These are phyloP conservation scores for Vitis cinerea DNA, from an alignment of 164 flowering plant species.

Conservation along the genomic window DNA sequence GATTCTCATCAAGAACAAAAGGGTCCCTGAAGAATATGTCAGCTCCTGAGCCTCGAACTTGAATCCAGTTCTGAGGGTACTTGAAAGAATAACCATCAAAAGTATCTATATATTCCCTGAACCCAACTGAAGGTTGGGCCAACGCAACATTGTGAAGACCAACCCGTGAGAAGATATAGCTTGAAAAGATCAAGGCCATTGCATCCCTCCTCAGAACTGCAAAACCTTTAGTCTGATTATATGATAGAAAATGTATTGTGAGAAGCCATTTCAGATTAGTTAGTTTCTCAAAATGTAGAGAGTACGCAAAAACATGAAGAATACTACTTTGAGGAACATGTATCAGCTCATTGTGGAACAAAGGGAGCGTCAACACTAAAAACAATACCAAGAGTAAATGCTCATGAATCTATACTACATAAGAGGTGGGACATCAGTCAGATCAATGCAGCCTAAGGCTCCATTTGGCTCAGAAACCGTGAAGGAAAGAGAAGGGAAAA, in stretches of 20 bases:
- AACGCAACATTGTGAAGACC: conserved; percentile 25
- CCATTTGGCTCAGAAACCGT: too few species aligned
- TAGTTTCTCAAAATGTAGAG: neutral
- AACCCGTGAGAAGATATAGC: conserved; percentile 41
- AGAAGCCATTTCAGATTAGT: neutral
- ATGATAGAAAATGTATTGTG: conserved; percentile 7
- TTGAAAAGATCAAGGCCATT: conserved; percentile 53
- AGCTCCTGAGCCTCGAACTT: conserved; percentile 92
- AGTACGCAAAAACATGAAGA: neutral
- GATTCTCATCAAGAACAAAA: conserved; percentile 85
- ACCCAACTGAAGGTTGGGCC: conserved; percentile 51
- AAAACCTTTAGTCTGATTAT: conserved; percentile 64
- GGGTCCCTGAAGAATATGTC: conserved; percentile 91
- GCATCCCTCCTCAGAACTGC: conserved; percentile 79
- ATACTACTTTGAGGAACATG: neutral
- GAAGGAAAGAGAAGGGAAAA: too few species aligned
- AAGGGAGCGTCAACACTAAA: neutral
- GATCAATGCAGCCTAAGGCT: neutral
- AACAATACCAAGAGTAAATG: too few species aligned
- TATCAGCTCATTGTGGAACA: neutral
- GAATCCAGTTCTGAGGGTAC: conserved; percentile 92
- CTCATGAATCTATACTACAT: neutral
- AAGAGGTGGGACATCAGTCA: neutral
- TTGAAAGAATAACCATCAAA: conserved; percentile 91
- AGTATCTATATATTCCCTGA: conserved; percentile 79